Percentiles rank a stretch among this genome's conserved stretches.
These are phyloP conservation scores for Stellera chamaejasme DNA, from an alignment of 345 rosid species.

Conservation along the genomic window DNA sequence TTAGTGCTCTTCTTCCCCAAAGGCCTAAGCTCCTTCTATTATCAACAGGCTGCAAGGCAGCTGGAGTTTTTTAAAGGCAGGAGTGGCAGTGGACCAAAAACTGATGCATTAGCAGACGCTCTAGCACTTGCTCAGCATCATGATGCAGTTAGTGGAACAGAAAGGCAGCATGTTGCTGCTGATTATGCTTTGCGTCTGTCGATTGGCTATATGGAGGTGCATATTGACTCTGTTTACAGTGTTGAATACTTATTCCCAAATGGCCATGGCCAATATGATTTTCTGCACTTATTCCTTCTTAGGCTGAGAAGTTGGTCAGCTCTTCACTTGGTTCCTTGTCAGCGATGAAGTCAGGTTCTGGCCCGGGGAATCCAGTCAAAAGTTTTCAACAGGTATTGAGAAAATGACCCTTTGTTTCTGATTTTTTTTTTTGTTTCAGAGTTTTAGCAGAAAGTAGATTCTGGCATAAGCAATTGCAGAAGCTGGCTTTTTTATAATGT, in stretches of 20 bases:
- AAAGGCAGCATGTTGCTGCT: conserved; percentile 92
- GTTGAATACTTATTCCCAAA: background rate
- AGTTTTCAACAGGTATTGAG: conserved; percentile 57
- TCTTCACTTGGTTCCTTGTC: conserved; percentile 66
- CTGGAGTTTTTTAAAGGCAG: conserved; percentile 76
- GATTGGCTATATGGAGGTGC: conserved; percentile 75
- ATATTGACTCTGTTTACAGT: conserved; percentile 12
- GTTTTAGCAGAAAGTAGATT: conserved; percentile 2
- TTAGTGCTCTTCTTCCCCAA: background rate
- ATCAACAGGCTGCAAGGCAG: conserved; percentile 71
- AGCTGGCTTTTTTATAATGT: too few species aligned
- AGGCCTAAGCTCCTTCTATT: conserved; percentile 5
- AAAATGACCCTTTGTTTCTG: background rate
- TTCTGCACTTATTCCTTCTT: conserved; percentile 17
- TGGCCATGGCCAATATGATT: conserved; percentile 5
- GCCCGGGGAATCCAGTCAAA: conserved; percentile 26
- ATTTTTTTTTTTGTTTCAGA: background rate
- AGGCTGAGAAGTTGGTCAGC: conserved; percentile 82
- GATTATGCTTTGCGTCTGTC: conserved; percentile 91
- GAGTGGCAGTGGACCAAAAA: conserved; percentile 51
- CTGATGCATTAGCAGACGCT: conserved; percentile 68
- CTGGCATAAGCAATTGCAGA: background rate
- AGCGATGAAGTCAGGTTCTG: conserved; percentile 34
- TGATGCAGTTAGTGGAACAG: conserved; percentile 96
- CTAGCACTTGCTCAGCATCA: conserved; percentile 95